These are phyloP conservation scores for Spathaspora sp. DNA, from an alignment of 805 yeast species.

Conservation along the genomic window DNA sequence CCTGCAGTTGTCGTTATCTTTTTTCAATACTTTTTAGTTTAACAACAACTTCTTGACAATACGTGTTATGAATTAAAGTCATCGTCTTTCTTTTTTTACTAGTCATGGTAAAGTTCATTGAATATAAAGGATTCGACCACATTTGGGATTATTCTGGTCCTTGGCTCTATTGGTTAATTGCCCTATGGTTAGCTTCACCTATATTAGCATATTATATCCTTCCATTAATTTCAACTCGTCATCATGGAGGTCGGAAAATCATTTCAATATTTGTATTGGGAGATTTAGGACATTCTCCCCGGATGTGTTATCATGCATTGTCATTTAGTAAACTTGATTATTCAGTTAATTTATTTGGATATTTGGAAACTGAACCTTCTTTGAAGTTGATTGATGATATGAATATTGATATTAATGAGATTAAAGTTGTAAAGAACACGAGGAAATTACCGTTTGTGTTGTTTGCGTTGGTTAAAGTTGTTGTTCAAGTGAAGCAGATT, in stretches of 20 bases:
- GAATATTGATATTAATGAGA: conserved; percentile 49
- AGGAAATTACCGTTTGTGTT: conserved; percentile 47
- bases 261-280: conserved; percentile 82
- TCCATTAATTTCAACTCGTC: conserved; percentile 30
- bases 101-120: not conserved
- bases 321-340: conserved; percentile 70
- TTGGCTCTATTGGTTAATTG: conserved; percentile 45
- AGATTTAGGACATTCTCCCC: conserved; percentile 91
- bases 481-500: conserved; percentile 50
- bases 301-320: conserved; percentile 87
- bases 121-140: conserved; percentile 14
- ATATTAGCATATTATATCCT: conserved; percentile 36
- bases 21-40: not conserved
- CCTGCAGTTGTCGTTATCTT: conserved; percentile 55
- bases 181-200: conserved; percentile 46
- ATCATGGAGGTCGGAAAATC: conserved; percentile 17
- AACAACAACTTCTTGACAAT: not conserved
- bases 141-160: conserved; percentile 20
- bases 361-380: conserved; percentile 57
- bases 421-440: conserved; percentile 37
- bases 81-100: not conserved
- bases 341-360: conserved; percentile 83
- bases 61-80: not conserved
- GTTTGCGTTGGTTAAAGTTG: conserved; percentile 58
- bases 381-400: conserved; percentile 46